A percentile compares a stretch with the other conserved stretches of the same genome.
phyloP scores from a whole-genome alignment of 306 rosid genomes.

The Parietaria judaica region DNA sequence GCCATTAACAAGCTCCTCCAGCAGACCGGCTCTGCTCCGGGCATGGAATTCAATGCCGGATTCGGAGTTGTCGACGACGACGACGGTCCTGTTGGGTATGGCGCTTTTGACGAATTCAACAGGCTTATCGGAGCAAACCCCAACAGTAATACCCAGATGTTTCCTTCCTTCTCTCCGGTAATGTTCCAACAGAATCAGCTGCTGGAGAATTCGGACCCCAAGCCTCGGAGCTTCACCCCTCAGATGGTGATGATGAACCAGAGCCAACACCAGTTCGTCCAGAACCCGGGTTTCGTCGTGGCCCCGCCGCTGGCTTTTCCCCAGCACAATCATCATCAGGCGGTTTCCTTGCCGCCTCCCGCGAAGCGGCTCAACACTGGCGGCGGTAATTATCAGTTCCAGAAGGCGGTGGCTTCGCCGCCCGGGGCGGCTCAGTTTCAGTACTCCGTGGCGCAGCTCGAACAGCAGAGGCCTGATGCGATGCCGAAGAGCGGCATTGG shows the following conservation, averaged over 20 bases:
- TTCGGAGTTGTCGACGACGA: constrained; percentile 28
- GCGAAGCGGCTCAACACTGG: constrained; percentile 34
- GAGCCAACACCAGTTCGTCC: constrained; percentile 44
- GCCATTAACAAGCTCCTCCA: constrained; percentile 29
- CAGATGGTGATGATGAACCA: constrained; percentile 46
- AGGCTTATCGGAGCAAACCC: too few relatives aligned
- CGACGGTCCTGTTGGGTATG: constrained; percentile 28
- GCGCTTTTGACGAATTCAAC: constrained; percentile 7
- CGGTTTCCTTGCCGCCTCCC: constrained; percentile 31
- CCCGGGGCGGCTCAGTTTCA: constrained; percentile 31
- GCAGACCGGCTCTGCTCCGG: constrained; percentile 17
- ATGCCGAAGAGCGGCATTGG: constrained; percentile 44
- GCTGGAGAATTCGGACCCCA: constrained; percentile 44
- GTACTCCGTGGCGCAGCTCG: constrained; percentile 38
- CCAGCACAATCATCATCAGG: constrained; percentile 25
- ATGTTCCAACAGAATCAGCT: constrained; percentile 41
- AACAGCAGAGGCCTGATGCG: constrained; percentile 40
- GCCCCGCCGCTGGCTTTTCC: constrained; percentile 15
- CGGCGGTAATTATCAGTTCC: constrained; percentile 17
- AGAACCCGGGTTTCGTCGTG: constrained; percentile 26
- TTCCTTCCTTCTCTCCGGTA: constrained; percentile 28
- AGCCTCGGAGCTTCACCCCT: constrained; percentile 47
- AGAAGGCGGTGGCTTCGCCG: constrained; percentile 33
- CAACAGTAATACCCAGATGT: constrained; percentile 6
- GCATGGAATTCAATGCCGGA: constrained; percentile 43